phyloP scores from a whole-genome alignment of 495 filamentous ascomycete genomes.

The Penicillium waksmanii region DNA sequence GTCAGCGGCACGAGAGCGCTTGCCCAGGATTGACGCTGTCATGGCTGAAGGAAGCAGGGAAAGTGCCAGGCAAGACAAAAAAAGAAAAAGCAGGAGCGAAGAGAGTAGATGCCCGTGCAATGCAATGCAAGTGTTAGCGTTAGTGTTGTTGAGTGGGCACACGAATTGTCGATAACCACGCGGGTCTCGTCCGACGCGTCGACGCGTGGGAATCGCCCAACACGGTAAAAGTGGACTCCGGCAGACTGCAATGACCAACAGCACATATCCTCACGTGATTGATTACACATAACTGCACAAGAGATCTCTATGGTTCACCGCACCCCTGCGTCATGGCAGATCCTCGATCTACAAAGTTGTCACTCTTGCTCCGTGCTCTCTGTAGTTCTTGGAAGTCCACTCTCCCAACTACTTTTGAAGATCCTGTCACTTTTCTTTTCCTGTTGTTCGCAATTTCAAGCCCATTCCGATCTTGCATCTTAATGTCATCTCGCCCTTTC shows the following conservation, averaged over 20 bases:
- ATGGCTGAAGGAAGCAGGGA: conserved; percentile 40
- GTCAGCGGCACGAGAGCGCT: conserved; percentile 65
- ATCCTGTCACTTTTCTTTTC: neutral
- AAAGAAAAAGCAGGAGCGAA: conserved; percentile 11
- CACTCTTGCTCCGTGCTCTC: conserved; percentile 1
- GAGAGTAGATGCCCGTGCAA: conserved; percentile 8
- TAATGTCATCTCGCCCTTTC: conserved; percentile 7
- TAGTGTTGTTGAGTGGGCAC: neutral
- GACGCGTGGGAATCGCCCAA: conserved; percentile 14
- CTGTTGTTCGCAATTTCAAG: neutral
- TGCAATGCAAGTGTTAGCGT: neutral
- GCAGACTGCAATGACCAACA: conserved; percentile 3
- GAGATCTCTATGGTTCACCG: conserved; percentile 4
- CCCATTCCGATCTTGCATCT: neutral
- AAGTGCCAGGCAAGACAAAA: neutral
- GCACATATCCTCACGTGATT: neutral
- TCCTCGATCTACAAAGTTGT: conserved; percentile 9
- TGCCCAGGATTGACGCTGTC: conserved; percentile 58
- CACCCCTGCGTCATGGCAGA: conserved; percentile 16
- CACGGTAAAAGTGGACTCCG: conserved; percentile 17
- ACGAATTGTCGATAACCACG: neutral
- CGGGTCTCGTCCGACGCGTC: conserved; percentile 19
- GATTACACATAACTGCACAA: conserved; percentile 5
- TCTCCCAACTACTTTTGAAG: too few relatives aligned
- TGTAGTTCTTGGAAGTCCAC: neutral